Evolutionary conservation across 2,329 filamentous ascomycete species (phyloP), one percentile per base, ranked within the genome.

Genomic region (Sporothrix brasiliensis): DNA sequence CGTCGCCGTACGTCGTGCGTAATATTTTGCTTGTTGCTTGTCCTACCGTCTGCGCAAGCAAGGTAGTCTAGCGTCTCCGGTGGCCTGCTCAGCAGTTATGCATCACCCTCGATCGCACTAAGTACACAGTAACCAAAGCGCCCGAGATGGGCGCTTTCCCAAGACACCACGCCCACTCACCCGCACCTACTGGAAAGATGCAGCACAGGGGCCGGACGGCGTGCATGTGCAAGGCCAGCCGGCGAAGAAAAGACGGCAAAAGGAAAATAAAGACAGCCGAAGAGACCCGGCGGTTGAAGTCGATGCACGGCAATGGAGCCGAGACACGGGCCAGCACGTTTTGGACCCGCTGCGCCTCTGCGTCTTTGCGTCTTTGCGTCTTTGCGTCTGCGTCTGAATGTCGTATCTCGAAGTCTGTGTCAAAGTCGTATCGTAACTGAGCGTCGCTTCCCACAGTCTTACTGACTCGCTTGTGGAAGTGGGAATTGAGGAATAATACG

Each of bases 11-110:
- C 61, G 47, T 65, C 16, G 34, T 34, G 34, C 34, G 34, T 34
- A 7, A 34, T 34, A 5, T 34, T 34, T 34, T 34, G 34, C 34
- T 34, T 61, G 41, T 14, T 44, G 56, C 13, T 50, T 50, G 61
- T 65, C 14, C 9, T 34, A 65, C 61, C 44, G 5, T 27, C 58
- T 61, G 21, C 21, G 1, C 58, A 49, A 34, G 34, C 44, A 19
- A 65, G 61, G 44, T 21, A 34, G 61, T 30, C 27, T 65, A 24
- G 14, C 47, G 44, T 50, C 61, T 65, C 61, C 19, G 61, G 21
- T 50, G 21, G 34, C 61, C 47, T 44, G 16, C 24, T 34, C 21
- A 7, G 24, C 39, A 34, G 10, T 53, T 19, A 27, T 14, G 53
- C 34, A 24, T 24, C 4, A 7, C 27, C 41, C 30, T 39, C 34